Percentiles rank a stretch among this genome's conserved stretches.
Conservation (phyloP, 176 grass and related monocot species). For the Elymus sibiricus region DNA sequence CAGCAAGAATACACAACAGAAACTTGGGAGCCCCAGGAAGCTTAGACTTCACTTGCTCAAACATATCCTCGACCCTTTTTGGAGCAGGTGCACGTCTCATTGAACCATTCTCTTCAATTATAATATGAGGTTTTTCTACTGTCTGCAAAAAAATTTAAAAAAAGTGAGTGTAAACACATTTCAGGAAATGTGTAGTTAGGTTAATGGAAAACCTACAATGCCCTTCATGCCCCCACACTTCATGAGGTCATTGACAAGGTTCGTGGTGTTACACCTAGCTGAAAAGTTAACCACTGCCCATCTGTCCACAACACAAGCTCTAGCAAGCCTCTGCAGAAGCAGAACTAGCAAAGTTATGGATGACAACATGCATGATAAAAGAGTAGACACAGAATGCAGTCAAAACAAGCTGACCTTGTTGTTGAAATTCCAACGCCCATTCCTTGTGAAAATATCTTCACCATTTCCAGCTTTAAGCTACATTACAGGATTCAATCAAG, state of each 20-base stretch:
- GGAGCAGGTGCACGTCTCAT: constrained; percentile 48
- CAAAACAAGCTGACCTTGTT: constrained; percentile 53
- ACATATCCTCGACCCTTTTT: constrained; percentile 71
- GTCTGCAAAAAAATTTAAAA: constrained; percentile 25
- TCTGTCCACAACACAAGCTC: constrained; percentile 25
- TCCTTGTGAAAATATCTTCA: constrained; percentile 63
- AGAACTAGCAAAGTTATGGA: constrained; percentile 3
- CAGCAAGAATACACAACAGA: constrained; percentile 75
- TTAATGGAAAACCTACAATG: constrained; percentile 49
- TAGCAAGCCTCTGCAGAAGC: constrained; percentile 56
- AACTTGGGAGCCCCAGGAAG: constrained; percentile 68
- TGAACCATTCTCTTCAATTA: constrained; percentile 60
- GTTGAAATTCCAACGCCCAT: constrained; percentile 94
- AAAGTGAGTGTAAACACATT: neutral
- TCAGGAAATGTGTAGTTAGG: neutral
- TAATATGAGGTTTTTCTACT: constrained; percentile 35
- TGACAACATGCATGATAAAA: neutral
- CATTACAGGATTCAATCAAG: neutral
- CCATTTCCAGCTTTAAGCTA: constrained; percentile 80
- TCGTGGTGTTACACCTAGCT: constrained; percentile 51
- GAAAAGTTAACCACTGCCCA: constrained; percentile 98
- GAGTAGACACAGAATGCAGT: neutral
- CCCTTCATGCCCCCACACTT: constrained; percentile 79
- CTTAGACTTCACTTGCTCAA: constrained; percentile 59
- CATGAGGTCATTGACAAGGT: constrained; percentile 60